A percentile compares a stretch with the other conserved stretches of the same genome.
Evolutionary conservation across 108 stramenopile genomes (phyloP).

Genomic region (Nitzschia sp.): DNA sequence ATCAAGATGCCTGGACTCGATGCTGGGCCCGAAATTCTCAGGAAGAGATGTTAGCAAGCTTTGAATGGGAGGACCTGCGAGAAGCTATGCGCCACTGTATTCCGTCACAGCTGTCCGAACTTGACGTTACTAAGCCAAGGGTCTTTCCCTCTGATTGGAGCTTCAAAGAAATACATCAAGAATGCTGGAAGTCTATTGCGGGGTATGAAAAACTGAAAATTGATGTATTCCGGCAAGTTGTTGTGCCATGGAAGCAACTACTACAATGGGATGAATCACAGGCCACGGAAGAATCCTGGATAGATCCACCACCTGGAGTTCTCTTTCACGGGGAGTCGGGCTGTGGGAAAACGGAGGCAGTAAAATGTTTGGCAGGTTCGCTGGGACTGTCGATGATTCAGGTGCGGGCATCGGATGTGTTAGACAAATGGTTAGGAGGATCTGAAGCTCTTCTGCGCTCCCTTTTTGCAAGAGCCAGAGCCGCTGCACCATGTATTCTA

Average conservation of each 20-base stretch:
- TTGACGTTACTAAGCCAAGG: conserved; percentile 68
- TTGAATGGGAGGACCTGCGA: conserved; percentile 63
- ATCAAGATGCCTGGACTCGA: conserved; percentile 62
- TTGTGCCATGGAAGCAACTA: conserved; percentile 71
- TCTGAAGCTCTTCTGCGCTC: conserved; percentile 92
- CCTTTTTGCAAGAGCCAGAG: conserved; percentile 77
- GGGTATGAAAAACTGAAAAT: conserved; percentile 66
- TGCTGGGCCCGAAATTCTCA: conserved; percentile 29
- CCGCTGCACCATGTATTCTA: conserved; percentile 90
- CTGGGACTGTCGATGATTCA: conserved; percentile 57
- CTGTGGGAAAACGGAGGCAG: conserved; percentile 73
- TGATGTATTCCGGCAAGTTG: conserved; percentile 68
- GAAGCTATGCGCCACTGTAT: conserved; percentile 57
- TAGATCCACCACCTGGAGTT: conserved; percentile 73
- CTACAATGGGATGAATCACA: conserved; percentile 8
- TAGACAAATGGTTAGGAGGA: conserved; percentile 97
- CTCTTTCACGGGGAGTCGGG: conserved; percentile 83
- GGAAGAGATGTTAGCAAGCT: neutral
- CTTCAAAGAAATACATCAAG: conserved; percentile 22
- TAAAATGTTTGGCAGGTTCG: conserved; percentile 73
- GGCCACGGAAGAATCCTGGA: conserved; percentile 14
- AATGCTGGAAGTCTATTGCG: conserved; percentile 57
- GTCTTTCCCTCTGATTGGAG: conserved; percentile 8
- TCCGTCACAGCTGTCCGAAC: conserved; percentile 76
- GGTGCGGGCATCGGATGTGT: conserved; percentile 86